A percentile compares a stretch with the other conserved stretches of the same genome.
phyloP scores from a whole-genome alignment of 208 protist species.

The Vickermania ingenoplastis region DNA sequence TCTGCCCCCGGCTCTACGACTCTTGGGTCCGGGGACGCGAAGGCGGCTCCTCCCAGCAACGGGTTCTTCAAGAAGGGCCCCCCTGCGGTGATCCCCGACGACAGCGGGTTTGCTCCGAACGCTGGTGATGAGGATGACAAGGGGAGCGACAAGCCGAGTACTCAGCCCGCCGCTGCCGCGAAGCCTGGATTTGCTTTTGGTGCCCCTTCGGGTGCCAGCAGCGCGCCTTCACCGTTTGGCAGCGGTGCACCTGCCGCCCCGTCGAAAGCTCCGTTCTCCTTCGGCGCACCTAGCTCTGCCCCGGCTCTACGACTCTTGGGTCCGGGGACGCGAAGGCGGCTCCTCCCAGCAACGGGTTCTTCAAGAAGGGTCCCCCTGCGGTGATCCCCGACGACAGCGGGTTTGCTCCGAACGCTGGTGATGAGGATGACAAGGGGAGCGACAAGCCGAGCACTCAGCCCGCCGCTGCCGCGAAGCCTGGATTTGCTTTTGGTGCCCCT shows the following conservation, averaged over 20 bases:
- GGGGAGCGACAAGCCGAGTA: not conserved
- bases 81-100: slow-evolving; percentile 16
- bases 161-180: slow-evolving; percentile 3
- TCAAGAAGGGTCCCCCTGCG: slow-evolving; percentile 11
- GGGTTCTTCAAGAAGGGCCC: slow-evolving; percentile 17
- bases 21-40: not conserved
- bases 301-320: slow-evolving; percentile 2
- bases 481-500: too few relatives aligned
- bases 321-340: not conserved
- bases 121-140: slow-evolving; percentile 37
- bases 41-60: slow-evolving; percentile 5
- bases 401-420: slow-evolving; percentile 39
- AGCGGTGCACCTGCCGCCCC: not conserved
- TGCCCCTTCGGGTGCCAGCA: too few relatives aligned
- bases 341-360: slow-evolving; percentile 14
- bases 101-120: slow-evolving; percentile 47
- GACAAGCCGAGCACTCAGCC: slow-evolving; percentile 1
- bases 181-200: slow-evolving; percentile 15
- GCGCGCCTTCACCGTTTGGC: too few relatives aligned
- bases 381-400: slow-evolving; percentile 32
- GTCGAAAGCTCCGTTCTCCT: slow-evolving; percentile 5
- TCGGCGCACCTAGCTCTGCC: slow-evolving; percentile 11
- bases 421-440: slow-evolving; percentile 23
- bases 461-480: slow-evolving; percentile 9
- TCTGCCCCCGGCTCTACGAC: slow-evolving; percentile 3